Evolutionary conservation across 129 eudicot genomes (phyloP).

Genomic region (Escallonia rubra): DNA sequence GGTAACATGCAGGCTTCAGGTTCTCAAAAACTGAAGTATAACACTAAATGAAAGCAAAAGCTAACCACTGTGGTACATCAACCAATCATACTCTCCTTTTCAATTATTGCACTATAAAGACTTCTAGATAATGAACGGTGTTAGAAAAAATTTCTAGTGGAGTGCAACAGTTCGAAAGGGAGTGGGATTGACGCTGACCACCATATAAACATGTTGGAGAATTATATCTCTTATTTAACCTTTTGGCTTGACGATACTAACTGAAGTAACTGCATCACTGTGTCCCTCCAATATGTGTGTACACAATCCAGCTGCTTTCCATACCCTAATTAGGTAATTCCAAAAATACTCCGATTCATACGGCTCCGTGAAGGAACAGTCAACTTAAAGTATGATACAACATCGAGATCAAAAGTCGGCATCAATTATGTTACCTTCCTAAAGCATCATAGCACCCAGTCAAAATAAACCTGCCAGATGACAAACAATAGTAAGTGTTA

Average conservation of each 20-base stretch:
- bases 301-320: slow-evolving; percentile 75
- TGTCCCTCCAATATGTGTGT: slow-evolving; percentile 88
- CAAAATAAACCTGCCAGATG: slow-evolving; percentile 60
- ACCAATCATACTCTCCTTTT: no score
- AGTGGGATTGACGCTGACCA: background rate
- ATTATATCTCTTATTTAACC: slow-evolving; percentile 24
- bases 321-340: slow-evolving; percentile 42
- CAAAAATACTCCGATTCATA: background rate
- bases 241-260: slow-evolving; percentile 44
- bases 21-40: no score
- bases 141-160: no score
- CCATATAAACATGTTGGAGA: background rate
- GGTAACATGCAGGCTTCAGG: no score
- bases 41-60: no score
- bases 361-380: background rate
- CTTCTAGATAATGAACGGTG: no score
- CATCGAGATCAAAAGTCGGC: background rate
- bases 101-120: no score
- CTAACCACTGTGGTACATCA: no score
- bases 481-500: slow-evolving; percentile 9
- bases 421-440: slow-evolving; percentile 62
- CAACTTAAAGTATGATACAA: background rate
- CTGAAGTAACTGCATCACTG: slow-evolving; percentile 71
- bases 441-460: slow-evolving; percentile 88
- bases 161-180: no score